Conservation (phyloP, 257 asterid genomes). For the Capsicum chinense region DNA sequence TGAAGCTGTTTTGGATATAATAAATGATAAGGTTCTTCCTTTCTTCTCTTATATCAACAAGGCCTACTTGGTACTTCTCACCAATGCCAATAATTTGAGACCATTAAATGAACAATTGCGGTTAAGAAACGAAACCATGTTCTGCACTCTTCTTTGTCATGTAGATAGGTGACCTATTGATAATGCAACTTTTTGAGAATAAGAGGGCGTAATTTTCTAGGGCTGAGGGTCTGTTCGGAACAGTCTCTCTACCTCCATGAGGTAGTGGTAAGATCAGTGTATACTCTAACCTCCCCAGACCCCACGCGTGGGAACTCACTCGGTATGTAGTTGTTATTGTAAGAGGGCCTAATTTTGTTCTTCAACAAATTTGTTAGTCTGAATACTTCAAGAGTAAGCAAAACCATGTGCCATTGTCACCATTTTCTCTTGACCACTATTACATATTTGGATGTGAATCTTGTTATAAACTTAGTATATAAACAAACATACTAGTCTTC, state of each 20-base stretch:
- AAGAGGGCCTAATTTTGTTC: too few species aligned
- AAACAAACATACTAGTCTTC: not conserved
- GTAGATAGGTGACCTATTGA: not conserved
- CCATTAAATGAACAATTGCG: not conserved
- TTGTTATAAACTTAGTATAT: not conserved
- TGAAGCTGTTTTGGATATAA: not conserved
- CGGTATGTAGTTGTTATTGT: too few species aligned
- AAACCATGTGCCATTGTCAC: slow-evolving; percentile 9
- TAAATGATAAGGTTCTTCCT: not conserved
- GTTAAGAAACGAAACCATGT: not conserved
- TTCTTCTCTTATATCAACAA: not conserved
- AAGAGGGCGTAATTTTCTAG: too few species aligned
- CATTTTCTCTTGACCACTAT: not conserved
- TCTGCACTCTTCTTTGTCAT: not conserved
- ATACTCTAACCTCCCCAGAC: too few species aligned
- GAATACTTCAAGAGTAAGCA: not conserved
- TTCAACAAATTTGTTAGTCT: too few species aligned
- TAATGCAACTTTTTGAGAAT: too few species aligned
- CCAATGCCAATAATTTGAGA: not conserved
- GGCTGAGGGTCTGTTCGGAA: too few species aligned
- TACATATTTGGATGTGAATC: too few species aligned
- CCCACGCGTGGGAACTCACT: too few species aligned
- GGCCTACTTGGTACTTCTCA: not conserved
- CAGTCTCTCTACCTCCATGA: too few species aligned
- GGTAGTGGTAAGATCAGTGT: too few species aligned